Percentiles rank a stretch among this genome's conserved stretches.
phyloP scores from a whole-genome alignment of 768 basidiomycete species.

The Xerocomellus amylosporus region DNA sequence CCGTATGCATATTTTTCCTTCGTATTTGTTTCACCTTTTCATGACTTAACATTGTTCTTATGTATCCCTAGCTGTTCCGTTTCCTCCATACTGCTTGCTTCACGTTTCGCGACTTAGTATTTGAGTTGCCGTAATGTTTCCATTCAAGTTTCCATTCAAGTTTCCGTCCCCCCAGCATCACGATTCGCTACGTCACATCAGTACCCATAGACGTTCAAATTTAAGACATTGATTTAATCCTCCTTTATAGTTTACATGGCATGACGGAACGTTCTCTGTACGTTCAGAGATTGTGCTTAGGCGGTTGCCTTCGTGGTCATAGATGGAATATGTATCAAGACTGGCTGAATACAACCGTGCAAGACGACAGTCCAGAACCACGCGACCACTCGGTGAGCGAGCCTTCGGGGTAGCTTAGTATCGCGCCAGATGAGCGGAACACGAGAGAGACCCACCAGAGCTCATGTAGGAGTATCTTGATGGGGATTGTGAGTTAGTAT shows the following conservation, averaged over 20 bases:
- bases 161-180: no score
- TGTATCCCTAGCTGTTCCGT: no score
- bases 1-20: no score
- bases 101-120: no score
- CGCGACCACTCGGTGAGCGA: conserved; percentile 64
- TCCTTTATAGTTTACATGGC: conserved; percentile 31
- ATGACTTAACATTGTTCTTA: no score
- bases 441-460: conserved; percentile 43
- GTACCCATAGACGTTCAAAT: no score
- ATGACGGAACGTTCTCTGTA: conserved; percentile 63
- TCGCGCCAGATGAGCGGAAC: not conserved
- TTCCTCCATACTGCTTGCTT: no score
- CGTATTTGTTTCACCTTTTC: no score
- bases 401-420: conserved; percentile 43
- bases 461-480: conserved; percentile 57
- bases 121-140: no score
- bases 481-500: conserved; percentile 52
- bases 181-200: no score
- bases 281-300: conserved; percentile 81
- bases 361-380: conserved; percentile 31
- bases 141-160: no score
- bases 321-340: conserved; percentile 37
- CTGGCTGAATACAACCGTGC: conserved; percentile 36
- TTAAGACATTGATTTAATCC: no score
- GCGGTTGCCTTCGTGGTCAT: conserved; percentile 43